phyloP scores from a whole-genome alignment of 495 filamentous ascomycete species.

The Tricharina praecox region DNA sequence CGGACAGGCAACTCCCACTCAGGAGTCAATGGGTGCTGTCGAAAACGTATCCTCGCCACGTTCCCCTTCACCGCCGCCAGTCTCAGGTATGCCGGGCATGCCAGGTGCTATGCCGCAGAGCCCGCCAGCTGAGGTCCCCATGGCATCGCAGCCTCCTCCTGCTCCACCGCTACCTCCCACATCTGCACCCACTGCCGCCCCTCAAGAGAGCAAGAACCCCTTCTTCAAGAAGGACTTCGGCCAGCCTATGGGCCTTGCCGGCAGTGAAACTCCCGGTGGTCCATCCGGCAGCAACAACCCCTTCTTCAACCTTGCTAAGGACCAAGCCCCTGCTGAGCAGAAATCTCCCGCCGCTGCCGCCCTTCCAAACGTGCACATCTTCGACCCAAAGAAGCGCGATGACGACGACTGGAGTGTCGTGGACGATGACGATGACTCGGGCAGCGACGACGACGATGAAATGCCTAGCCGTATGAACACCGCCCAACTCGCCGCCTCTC shows the following conservation, averaged over 20 bases:
- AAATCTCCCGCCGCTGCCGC: slow-evolving; percentile 28
- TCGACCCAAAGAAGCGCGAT: slow-evolving; percentile 38
- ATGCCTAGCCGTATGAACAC: slow-evolving; percentile 63
- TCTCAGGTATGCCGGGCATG: slow-evolving; percentile 29
- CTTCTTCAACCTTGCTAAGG: slow-evolving; percentile 72
- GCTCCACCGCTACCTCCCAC: slow-evolving; percentile 30
- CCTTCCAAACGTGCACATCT: slow-evolving; percentile 9
- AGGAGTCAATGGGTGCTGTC: slow-evolving; percentile 17
- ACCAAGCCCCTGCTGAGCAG: slow-evolving; percentile 35
- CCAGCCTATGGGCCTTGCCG: slow-evolving; percentile 28
- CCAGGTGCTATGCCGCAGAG: slow-evolving; percentile 30
- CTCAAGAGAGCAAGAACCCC: slow-evolving; percentile 37
- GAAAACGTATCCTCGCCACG: slow-evolving; percentile 16
- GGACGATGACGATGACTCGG: slow-evolving; percentile 60
- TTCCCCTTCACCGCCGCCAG: slow-evolving; percentile 31
- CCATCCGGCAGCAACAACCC: slow-evolving; percentile 42
- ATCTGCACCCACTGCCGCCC: slow-evolving; percentile 28
- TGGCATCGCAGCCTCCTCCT: slow-evolving; percentile 31
- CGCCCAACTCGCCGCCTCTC: slow-evolving; percentile 76
- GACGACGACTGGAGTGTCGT: slow-evolving; percentile 69
- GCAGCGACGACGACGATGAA: slow-evolving; percentile 40
- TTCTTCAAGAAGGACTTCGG: slow-evolving; percentile 52
- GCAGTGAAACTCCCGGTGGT: slow-evolving; percentile 28
- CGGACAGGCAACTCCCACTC: slow-evolving; percentile 19
- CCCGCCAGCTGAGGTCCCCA: slow-evolving; percentile 18